Base-by-base conservation (phyloP, 2,329 filamentous ascomycete species). In the Alternaria longipes region DNA sequence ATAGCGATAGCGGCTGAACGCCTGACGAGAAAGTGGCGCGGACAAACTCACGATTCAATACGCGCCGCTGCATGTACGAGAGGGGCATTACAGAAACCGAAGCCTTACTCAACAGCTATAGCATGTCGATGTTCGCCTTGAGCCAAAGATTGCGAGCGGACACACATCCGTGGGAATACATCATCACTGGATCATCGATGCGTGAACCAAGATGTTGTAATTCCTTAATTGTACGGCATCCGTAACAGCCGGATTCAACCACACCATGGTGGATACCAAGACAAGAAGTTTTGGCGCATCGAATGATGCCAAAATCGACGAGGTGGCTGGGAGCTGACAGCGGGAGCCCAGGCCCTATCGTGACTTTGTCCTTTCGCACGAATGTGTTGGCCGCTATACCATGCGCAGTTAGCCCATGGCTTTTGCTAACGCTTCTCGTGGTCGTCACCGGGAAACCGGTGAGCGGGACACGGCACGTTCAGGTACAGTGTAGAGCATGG, bases 391-490 rank as follows among this genome's bases (percentile, higher is more conserved):
- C 32, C 20, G 28, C 60, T n/a, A 56, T 51, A 42, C 58, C 41
- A 36, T 42, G 28, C 20, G 26, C 9, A 32, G 58, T 40, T 61
- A 61, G 54, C 50, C 24, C 28, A 18, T 40, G n/a, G 30, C 11
- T 36, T 41, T 38, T 9, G 32, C 50, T 32, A 45, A 42, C 44
- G 36, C 57, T 56, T 49, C 46, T 57, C 45, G 44, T 32, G 49
- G 34, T 46, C 18, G n/a, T 54, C 57, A 44, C 56, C 46, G 42
- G 30, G 28, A 51, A 34, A 54, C 61, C 46, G 56, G 62, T 62
- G 45, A 64, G 38, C 34, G 32, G 44, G 24, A 59, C 45, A 57
- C 58, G 58, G 57, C 63, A 64, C 54, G 41, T 12, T 56, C 61
- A 54, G 54, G 36, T 26, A 63, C 56, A 46, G 16, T 51, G 14